A percentile compares a stretch with the other conserved stretches of the same genome.
phyloP scores from a whole-genome alignment of 108 stramenopile species.

The Licmophora abbreviata region DNA sequence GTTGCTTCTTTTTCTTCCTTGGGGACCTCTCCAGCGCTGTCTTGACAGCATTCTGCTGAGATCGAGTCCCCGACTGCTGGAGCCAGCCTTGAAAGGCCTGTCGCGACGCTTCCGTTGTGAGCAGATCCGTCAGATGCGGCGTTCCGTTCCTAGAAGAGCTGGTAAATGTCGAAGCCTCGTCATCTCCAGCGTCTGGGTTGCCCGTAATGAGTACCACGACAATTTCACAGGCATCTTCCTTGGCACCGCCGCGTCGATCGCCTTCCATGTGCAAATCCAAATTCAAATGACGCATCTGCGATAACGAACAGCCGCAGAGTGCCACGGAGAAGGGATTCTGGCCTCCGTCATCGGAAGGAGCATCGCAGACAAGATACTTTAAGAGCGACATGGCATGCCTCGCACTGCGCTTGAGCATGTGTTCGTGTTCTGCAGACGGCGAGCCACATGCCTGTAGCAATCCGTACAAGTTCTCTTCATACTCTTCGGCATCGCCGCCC shows the following conservation, averaged over 20 bases:
- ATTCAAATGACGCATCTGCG: conserved; percentile 42
- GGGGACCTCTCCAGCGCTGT: too few species aligned
- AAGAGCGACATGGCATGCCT: conserved; percentile 68
- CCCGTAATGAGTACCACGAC: conserved; percentile 57
- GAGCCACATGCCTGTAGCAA: conserved; percentile 68
- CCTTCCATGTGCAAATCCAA: conserved; percentile 69
- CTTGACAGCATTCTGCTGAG: neutral
- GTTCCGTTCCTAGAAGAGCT: too few species aligned
- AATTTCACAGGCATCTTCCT: conserved; percentile 69
- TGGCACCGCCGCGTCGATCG: conserved; percentile 56
- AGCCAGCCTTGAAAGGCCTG: conserved; percentile 1
- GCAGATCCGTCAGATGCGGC: too few species aligned
- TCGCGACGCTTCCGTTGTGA: neutral
- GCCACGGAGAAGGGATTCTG: conserved; percentile 59
- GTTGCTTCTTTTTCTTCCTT: too few species aligned
- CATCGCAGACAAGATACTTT: conserved; percentile 58
- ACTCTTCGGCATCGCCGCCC: conserved; percentile 40
- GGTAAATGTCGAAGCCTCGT: conserved; percentile 46
- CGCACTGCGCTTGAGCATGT: conserved; percentile 68
- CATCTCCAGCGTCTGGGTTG: conserved; percentile 62
- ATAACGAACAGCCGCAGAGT: conserved; percentile 45
- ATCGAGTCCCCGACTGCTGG: neutral
- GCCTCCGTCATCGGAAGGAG: conserved; percentile 34
- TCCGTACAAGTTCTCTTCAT: conserved; percentile 38
- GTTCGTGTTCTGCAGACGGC: conserved; percentile 43